Conservation (phyloP, 257 asterid species). For the Nicotiana attenuata region DNA sequence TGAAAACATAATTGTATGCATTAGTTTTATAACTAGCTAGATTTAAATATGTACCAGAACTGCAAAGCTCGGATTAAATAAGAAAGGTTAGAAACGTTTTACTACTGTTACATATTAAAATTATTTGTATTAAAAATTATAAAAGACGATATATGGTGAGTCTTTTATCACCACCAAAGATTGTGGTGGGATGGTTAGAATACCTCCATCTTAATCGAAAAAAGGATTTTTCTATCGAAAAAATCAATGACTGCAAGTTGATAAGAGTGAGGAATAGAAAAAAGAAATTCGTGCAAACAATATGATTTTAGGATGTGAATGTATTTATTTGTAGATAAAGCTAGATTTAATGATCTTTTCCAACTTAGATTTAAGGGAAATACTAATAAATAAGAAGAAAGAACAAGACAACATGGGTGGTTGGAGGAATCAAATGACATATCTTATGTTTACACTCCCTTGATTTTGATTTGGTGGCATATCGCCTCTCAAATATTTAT, state of each 20-base stretch:
- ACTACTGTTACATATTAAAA: neutral
- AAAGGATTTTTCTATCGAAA: neutral
- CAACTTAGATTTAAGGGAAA: neutral
- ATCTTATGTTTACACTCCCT: neutral
- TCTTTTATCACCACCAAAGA: too few species aligned
- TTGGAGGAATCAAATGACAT: neutral
- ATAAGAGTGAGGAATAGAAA: neutral
- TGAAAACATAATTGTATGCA: neutral
- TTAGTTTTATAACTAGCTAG: neutral
- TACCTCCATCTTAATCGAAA: too few species aligned
- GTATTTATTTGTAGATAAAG: neutral
- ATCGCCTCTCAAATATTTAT: neutral
- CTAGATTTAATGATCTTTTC: neutral
- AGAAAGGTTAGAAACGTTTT: too few species aligned
- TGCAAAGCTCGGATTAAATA: neutral
- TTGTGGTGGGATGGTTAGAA: too few species aligned
- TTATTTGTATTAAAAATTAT: neutral
- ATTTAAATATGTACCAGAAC: neutral
- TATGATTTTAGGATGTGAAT: neutral
- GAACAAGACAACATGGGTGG: neutral
- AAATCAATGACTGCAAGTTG: too few species aligned
- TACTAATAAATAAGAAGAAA: neutral
- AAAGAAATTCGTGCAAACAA: neutral
- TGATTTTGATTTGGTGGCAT: neutral
- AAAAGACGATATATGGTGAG: too few species aligned